Base-by-base conservation (phyloP, 2,329 filamentous ascomycete genomes). In the Sclerotinia trifoliorum region DNA sequence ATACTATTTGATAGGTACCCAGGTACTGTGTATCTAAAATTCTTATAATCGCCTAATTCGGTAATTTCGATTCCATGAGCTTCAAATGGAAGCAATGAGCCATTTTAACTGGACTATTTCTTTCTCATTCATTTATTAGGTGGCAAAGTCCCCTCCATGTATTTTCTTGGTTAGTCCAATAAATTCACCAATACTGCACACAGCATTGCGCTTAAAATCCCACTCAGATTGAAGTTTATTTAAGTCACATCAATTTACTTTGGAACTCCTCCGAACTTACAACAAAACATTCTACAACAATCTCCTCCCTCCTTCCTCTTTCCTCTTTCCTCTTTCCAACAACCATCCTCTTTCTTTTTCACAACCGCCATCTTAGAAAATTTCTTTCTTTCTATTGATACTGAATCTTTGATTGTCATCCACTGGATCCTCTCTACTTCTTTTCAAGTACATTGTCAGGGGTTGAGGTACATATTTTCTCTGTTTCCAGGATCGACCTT, bases 1-100 rank as follows among this genome's bases (percentile, higher is more conserved):
- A n/a, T 7, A 48, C 46, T 19, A 17, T 17, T 42, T 42, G 39
- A 42, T 42, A 48, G 46, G 46, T 8, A 48, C 46, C 21, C 8
- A n/a, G 46, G 46, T 48, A 15, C 13, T 17, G 6, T 17, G 8
- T 58, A 42, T 19, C 55, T 42, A 17, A 19, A 19, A 44, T 26
- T 44, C 13, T 58, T n/a, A 58, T 42, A 26, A 58, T 58, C 42
- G 39, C 55, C 55, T 58, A 58, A 58, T 58, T 24, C 32, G 21
- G 55, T 15, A 35, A 56, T 56, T 56, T 35, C 11, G 21, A 3
- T 56, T 56, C 29, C 5, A 35, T 39, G 21, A 21, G 32, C n/a
- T 39, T 24, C 35, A 24, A 24, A 17, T 21, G 26, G 11, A 49
- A 49, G 42, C 5, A 10, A 35, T 29, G 13, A 17, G 11, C 13